A percentile compares a stretch with the other conserved stretches of the same genome.
These are phyloP conservation scores for Kluyveromyces sp. DNA, from an alignment of 1,139 yeast genomes.

Conservation along the genomic window DNA sequence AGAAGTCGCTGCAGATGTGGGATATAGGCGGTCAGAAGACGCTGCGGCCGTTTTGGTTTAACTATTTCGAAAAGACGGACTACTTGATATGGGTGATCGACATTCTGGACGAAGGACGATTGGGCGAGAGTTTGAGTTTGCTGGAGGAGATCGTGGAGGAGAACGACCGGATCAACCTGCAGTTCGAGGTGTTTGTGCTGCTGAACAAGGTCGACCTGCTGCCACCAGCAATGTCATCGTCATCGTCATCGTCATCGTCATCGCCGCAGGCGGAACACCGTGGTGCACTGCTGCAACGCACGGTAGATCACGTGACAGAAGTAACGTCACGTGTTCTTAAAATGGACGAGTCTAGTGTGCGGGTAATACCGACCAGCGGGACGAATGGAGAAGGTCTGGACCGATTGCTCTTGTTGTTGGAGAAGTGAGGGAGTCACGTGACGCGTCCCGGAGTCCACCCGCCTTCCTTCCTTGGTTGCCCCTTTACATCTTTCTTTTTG, in stretches of 20 bases:
- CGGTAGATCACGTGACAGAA: conserved; percentile 2
- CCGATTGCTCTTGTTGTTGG: background rate
- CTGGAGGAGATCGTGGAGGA: conserved; percentile 54
- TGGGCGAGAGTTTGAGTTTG: conserved; percentile 54
- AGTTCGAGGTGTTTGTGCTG: conserved; percentile 45
- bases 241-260: background rate
- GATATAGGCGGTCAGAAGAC: conserved; percentile 86
- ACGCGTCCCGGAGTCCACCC: background rate
- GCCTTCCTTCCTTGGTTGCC: background rate
- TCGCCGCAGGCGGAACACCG: background rate
- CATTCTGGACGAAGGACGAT: conserved; percentile 53
- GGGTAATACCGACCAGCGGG: conserved; percentile 8
- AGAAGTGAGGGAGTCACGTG: background rate
- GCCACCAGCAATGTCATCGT: background rate
- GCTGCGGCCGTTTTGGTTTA: conserved; percentile 79
- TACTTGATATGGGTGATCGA: conserved; percentile 91
- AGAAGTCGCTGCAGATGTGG: conserved; percentile 46
- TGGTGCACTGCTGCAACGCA: background rate
- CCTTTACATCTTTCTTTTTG: no score
- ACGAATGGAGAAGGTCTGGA: conserved; percentile 8
- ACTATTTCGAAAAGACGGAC: conserved; percentile 82
- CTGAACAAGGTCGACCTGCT: conserved; percentile 51
- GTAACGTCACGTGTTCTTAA: conserved; percentile 2
- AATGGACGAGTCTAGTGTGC: background rate
- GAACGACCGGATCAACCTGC: conserved; percentile 54